phyloP scores from a whole-genome alignment of 108 stramenopile species.

The Pseudonitzschia pungens region DNA sequence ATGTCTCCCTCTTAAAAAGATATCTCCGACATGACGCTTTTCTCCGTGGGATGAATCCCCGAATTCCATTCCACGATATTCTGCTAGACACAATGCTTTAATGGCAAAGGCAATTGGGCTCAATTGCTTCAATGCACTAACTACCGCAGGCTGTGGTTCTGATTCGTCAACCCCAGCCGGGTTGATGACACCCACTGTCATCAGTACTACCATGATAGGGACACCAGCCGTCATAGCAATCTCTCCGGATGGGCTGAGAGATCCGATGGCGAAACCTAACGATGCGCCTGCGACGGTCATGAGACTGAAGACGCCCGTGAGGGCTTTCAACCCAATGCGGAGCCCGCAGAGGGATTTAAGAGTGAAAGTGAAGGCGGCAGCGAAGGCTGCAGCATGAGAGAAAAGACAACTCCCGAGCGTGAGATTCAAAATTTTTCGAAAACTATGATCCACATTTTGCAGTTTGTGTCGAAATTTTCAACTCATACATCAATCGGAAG shows the following conservation, averaged over 20 bases:
- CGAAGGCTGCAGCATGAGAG: constrained; percentile 32
- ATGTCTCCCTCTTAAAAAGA: constrained; percentile 31
- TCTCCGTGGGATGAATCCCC: constrained; percentile 31
- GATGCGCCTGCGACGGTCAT: constrained; percentile 76
- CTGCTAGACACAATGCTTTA: constrained; percentile 71
- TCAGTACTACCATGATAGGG: constrained; percentile 67
- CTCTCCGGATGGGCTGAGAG: constrained; percentile 53
- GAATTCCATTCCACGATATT: constrained; percentile 78
- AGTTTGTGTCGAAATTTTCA: too few relatives aligned
- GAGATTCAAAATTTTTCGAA: too few relatives aligned
- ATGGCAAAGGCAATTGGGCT: constrained; percentile 81
- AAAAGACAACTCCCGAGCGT: too few relatives aligned
- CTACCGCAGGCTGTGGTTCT: constrained; percentile 44
- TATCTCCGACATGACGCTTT: constrained; percentile 4
- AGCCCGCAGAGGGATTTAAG: constrained; percentile 62
- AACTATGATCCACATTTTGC: too few relatives aligned
- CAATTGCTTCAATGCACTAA: constrained; percentile 46
- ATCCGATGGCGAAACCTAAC: constrained; percentile 82
- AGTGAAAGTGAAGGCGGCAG: constrained; percentile 60
- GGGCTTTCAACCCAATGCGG: constrained; percentile 47
- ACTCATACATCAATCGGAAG: too few relatives aligned
- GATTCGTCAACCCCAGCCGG: constrained; percentile 72
- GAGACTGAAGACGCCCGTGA: constrained; percentile 67
- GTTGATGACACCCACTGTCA: constrained; percentile 72
- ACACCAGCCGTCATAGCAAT: constrained; percentile 65